These are phyloP conservation scores for Cutaneotrichosporon dermatis DNA, from an alignment of 1,284 basidiomycete species.

Conservation along the genomic window DNA sequence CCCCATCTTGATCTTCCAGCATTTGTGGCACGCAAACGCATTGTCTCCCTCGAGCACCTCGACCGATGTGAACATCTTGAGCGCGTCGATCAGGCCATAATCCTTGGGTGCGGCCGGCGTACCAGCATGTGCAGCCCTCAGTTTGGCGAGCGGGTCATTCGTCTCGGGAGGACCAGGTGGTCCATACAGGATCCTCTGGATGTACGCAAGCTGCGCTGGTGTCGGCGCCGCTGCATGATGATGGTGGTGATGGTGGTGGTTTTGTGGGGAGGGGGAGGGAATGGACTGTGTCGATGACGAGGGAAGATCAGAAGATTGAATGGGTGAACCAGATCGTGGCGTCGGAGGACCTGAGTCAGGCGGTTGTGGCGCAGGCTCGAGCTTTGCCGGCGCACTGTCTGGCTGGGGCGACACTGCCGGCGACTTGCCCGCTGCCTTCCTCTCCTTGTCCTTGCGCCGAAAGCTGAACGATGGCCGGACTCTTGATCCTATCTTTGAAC, in stretches of 20 bases:
- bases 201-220: conserved; percentile 48
- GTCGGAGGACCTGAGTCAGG: conserved; percentile 1
- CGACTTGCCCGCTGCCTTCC: conserved; percentile 1
- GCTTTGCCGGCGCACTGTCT: background rate
- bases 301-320: background rate
- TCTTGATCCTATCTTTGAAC: background rate
- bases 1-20: conserved; percentile 66
- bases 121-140: conserved; percentile 30
- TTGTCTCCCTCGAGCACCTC: conserved; percentile 90
- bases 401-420: background rate
- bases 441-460: conserved; percentile 9
- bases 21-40: conserved; percentile 83
- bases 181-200: conserved; percentile 44
- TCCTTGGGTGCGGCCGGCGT: conserved; percentile 6
- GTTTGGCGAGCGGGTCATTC: conserved; percentile 40
- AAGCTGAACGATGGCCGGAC: conserved; percentile 28
- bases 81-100: conserved; percentile 55
- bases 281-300: background rate
- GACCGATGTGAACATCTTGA: conserved; percentile 80
- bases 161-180: conserved; percentile 21
- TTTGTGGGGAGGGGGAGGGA: background rate
- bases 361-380: background rate
- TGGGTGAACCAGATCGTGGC: background rate
- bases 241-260: conserved; percentile 1
- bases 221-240: conserved; percentile 36